A percentile compares a stretch with the other conserved stretches of the same genome.
Evolutionary conservation across 179 eudicot species (phyloP).

Genomic region (Corrigiola litoralis): DNA sequence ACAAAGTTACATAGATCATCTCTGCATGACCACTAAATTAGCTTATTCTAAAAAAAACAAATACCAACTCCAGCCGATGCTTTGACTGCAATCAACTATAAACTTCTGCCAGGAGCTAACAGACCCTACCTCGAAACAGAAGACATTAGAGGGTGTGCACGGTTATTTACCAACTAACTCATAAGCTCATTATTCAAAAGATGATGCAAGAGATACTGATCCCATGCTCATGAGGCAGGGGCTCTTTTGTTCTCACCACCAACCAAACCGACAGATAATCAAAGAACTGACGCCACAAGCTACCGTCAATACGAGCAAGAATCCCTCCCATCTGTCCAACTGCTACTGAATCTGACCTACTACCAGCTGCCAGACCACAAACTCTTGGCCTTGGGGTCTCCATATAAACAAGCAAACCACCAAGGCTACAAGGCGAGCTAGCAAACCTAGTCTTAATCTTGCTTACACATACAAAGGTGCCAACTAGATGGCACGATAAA

Average conservation of each 20-base stretch:
- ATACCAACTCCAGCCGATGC: conserved; percentile 4
- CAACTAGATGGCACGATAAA: conserved; percentile 45
- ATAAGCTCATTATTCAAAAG: conserved; percentile 10
- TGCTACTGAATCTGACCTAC: conserved; percentile 3
- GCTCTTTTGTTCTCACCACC: not conserved
- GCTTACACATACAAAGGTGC: not conserved
- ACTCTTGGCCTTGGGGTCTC: conserved; percentile 15
- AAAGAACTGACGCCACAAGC: conserved; percentile 12
- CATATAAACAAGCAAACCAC: conserved; percentile 19
- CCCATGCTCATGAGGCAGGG: conserved; percentile 5
- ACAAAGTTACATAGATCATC: not conserved
- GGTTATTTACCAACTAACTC: conserved; percentile 7
- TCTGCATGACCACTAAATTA: not conserved
- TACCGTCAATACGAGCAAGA: conserved; percentile 4
- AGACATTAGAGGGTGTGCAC: not conserved
- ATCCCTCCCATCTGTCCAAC: conserved; percentile 11
- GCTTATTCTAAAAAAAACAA: conserved; percentile 4
- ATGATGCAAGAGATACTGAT: not conserved
- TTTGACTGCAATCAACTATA: conserved; percentile 4
- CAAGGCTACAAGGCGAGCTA: conserved; percentile 22
- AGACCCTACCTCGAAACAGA: not conserved
- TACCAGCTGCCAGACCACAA: conserved; percentile 18
- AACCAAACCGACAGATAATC: not conserved
- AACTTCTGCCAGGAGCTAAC: conserved; percentile 17
- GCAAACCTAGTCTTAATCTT: conserved; percentile 14